Conservation (phyloP, 805 yeast genomes). For the Hanseniaspora lindneri region DNA sequence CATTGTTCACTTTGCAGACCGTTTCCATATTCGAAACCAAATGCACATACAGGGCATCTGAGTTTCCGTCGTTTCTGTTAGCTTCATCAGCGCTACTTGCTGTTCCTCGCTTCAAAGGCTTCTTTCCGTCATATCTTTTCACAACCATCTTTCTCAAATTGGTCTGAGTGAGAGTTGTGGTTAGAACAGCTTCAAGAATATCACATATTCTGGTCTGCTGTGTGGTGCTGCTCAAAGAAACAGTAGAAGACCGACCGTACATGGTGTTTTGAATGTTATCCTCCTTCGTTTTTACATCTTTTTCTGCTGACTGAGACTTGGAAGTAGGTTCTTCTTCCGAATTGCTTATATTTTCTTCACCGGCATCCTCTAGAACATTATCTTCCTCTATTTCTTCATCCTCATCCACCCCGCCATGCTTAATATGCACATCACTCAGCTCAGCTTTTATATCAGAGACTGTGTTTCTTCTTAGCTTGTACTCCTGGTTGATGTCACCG, state of each 20-base stretch:
- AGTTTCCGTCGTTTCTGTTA: not conserved
- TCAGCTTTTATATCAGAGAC: not conserved
- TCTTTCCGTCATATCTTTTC: conserved; percentile 47
- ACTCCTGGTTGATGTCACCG: conserved; percentile 4
- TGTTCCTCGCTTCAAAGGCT: conserved; percentile 36
- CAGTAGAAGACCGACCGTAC: conserved; percentile 8
- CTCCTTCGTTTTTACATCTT: conserved; percentile 6
- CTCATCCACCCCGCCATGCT: not conserved
- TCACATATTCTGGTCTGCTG: conserved; percentile 37
- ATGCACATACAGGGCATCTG: conserved; percentile 29
- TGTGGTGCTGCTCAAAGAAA: conserved; percentile 5
- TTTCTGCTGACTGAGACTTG: not conserved
- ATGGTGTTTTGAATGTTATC: conserved; percentile 13
- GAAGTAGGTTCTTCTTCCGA: not conserved
- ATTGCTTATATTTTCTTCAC: conserved; percentile 1
- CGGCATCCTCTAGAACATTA: not conserved
- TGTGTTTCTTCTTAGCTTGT: conserved; percentile 12
- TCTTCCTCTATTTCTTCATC: conserved; percentile 1
- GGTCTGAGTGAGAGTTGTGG: conserved; percentile 35
- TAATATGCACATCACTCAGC: not conserved
- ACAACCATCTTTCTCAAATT: conserved; percentile 34
- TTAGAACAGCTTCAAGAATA: conserved; percentile 54
- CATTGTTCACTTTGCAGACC: conserved; percentile 19
- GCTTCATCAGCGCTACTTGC: not conserved
- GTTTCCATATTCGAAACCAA: conserved; percentile 33